Conservation (phyloP, 805 yeast species). For the Kluyveromyces wickerhamii region DNA sequence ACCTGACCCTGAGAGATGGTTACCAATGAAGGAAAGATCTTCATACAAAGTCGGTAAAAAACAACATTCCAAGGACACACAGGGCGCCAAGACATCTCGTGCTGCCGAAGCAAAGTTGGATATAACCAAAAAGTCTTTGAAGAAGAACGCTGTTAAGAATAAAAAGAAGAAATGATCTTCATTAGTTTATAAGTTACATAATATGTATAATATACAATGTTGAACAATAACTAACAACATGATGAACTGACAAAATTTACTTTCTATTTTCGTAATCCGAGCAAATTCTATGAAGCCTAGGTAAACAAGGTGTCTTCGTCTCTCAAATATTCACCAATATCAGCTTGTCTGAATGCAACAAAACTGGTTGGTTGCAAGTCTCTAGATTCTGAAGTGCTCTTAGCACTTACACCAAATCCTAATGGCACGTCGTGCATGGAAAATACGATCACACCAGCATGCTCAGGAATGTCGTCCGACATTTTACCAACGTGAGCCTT, state of each 20-base stretch:
- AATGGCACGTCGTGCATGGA: conserved; percentile 90
- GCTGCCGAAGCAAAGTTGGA: conserved; percentile 27
- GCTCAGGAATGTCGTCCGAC: conserved; percentile 97
- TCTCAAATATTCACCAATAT: conserved; percentile 95
- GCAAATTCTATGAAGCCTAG: no score
- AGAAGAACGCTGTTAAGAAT: conserved; percentile 11
- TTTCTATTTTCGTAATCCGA: no score
- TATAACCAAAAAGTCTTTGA: conserved; percentile 18
- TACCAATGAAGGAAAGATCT: conserved; percentile 79
- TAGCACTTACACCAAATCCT: conserved; percentile 94
- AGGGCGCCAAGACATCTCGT: conserved; percentile 47
- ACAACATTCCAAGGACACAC: conserved; percentile 42
- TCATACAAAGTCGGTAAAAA: conserved; percentile 71
- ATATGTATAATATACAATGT: conserved; percentile 1
- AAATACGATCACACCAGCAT: conserved; percentile 86
- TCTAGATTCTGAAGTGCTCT: conserved; percentile 82
- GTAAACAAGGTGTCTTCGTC: conserved; percentile 95
- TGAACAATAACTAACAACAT: no score
- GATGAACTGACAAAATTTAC: no score
- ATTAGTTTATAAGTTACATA: not conserved
- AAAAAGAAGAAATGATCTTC: conserved; percentile 14
- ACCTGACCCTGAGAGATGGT: conserved; percentile 79
- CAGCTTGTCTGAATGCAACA: conserved; percentile 94
- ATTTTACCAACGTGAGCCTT: conserved; percentile 96
- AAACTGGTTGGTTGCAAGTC: conserved; percentile 88